phyloP scores from a whole-genome alignment of 495 filamentous ascomycete species.

The Massariosphaeria phaeospora region DNA sequence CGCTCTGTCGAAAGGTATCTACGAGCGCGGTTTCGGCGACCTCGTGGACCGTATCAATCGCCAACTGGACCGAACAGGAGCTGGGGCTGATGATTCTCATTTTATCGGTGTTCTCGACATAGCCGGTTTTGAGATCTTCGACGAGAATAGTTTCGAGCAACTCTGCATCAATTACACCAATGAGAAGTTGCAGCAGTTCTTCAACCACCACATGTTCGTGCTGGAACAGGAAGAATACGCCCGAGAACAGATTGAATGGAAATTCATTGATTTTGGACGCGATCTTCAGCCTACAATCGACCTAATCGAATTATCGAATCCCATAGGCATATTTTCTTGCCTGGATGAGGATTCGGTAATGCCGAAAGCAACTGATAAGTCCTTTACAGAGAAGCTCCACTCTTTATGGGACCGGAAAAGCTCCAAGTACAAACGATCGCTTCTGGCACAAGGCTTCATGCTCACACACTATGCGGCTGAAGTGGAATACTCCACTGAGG shows the following conservation, averaged over 20 bases:
- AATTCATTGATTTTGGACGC: slow-evolving; percentile 98
- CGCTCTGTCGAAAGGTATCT: slow-evolving; percentile 93
- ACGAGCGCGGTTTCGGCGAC: slow-evolving; percentile 91
- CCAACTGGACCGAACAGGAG: slow-evolving; percentile 75
- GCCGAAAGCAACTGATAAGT: slow-evolving; percentile 96
- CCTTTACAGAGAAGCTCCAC: slow-evolving; percentile 96
- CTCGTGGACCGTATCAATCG: slow-evolving; percentile 87
- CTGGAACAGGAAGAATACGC: slow-evolving; percentile 99
- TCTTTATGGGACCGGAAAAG: slow-evolving; percentile 95
- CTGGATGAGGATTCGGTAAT: slow-evolving; percentile 98
- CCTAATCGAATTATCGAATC: slow-evolving; percentile 90
- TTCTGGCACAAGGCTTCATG: slow-evolving; percentile 87
- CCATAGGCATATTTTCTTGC: slow-evolving; percentile 98
- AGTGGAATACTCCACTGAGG: slow-evolving; percentile 92
- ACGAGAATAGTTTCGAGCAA: slow-evolving; percentile 97
- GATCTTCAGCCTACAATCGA: slow-evolving; percentile 98
- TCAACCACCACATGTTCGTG: slow-evolving; percentile 99
- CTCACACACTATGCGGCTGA: slow-evolving; percentile 98
- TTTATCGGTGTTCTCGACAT: slow-evolving; percentile 99
- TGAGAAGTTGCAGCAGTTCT: slow-evolving; percentile 98
- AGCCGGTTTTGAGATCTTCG: slow-evolving; percentile 98
- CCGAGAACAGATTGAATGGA: slow-evolving; percentile 97
- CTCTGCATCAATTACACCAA: slow-evolving; percentile 99
- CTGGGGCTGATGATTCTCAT: slow-evolving; percentile 76
- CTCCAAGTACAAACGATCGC: slow-evolving; percentile 82